A percentile compares a stretch with the other conserved stretches of the same genome.
Conservation (phyloP, 176 grass and related monocot species). For the Panicum miliaceum region DNA sequence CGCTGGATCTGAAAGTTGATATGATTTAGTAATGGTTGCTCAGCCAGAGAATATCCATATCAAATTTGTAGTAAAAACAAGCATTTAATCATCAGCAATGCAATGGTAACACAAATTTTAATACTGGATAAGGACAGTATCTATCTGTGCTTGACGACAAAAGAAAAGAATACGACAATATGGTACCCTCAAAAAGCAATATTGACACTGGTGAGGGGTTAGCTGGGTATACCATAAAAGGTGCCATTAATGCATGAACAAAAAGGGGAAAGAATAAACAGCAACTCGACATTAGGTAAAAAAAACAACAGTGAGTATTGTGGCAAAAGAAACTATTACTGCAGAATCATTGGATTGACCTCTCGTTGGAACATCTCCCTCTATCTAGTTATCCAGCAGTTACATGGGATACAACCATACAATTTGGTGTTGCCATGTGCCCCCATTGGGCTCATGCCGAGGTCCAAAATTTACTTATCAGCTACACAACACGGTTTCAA, state of each 20-base stretch:
- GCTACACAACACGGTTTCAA: background rate
- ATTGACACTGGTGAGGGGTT: background rate
- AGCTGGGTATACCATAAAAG: background rate
- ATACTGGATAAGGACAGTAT: background rate
- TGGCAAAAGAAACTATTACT: background rate
- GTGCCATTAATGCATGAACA: background rate
- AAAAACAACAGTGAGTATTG: background rate
- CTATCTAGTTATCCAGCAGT: background rate
- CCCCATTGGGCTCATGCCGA: background rate
- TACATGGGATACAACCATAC: background rate
- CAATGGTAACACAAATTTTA: background rate
- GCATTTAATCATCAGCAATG: background rate
- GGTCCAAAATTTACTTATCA: background rate
- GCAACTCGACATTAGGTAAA: background rate
- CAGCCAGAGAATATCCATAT: background rate
- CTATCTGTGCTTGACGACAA: background rate
- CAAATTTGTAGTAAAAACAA: background rate
- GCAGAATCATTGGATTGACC: background rate
- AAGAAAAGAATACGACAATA: constrained; percentile 1
- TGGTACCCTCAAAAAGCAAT: background rate
- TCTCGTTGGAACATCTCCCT: background rate
- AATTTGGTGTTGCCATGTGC: too few relatives aligned
- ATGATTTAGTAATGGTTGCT: background rate
- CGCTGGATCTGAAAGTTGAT: background rate
- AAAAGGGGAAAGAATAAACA: background rate